Evolutionary conservation across 371 early-diverging fungal genomes (phyloP).

Genomic region (Mortierella sp.): DNA sequence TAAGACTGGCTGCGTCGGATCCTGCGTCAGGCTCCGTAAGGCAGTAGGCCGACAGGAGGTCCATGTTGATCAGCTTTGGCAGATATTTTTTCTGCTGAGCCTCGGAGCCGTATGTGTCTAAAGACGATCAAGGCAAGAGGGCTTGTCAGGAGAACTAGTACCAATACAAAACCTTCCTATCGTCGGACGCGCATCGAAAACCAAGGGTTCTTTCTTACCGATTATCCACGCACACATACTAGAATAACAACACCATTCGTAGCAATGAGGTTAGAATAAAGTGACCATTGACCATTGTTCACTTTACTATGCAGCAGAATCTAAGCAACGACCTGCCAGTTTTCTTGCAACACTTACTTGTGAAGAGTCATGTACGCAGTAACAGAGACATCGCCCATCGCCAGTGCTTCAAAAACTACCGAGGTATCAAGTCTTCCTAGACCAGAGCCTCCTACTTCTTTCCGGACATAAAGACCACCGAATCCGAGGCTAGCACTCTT

Average conservation of each 20-base stretch:
- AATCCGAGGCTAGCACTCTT: slow-evolving; percentile 69
- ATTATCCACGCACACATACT: no score
- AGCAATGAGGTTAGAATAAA: no score
- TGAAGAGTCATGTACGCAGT: slow-evolving; percentile 72
- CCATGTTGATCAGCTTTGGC: slow-evolving; percentile 58
- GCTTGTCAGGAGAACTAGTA: no score
- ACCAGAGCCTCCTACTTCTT: slow-evolving; percentile 58
- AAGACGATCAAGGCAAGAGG: no score
- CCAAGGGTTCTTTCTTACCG: no score
- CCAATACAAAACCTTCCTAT: no score
- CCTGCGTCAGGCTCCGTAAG: slow-evolving; percentile 85
- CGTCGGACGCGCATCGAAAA: no score
- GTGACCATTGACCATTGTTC: no score
- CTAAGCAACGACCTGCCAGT: no score
- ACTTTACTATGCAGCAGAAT: no score
- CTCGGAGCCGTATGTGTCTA: slow-evolving; percentile 58
- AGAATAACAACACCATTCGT: no score
- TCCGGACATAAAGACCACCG: slow-evolving; percentile 59
- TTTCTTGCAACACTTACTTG: slow-evolving; percentile 58
- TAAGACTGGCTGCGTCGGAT: slow-evolving; percentile 76
- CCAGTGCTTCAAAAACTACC: slow-evolving; percentile 67
- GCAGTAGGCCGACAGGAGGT: slow-evolving; percentile 75
- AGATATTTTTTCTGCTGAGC: slow-evolving; percentile 63
- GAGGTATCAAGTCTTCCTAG: slow-evolving; percentile 62
- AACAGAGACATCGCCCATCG: slow-evolving; percentile 64